Base-by-base conservation (phyloP, 2,329 filamentous ascomycete genomes). In the Huntiella moniliformis region DNA sequence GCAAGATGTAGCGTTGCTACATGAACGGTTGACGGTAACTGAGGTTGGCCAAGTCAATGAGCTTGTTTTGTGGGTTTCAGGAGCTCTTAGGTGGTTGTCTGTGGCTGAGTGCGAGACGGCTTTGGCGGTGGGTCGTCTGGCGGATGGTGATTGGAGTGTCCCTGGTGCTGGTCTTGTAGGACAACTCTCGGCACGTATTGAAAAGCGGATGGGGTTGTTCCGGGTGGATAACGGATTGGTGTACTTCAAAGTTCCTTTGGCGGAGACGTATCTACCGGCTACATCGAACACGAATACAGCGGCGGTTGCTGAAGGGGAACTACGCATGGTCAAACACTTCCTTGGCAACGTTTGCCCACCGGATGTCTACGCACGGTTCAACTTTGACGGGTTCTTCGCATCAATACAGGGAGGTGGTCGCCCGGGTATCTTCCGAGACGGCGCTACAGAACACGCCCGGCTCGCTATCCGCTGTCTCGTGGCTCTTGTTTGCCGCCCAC, bases 41-140 rank as follows among this genome's bases (percentile, higher is more conserved):
- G 59, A 62, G 43, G 60, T 62, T 3, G 41, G 54, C 7, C 59
- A 62, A 38, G 61, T 61, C 40, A 62, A 62, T 42, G 60, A 61
- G 44, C 58, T 62, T 11, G 59, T 62, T 17, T 50, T 57, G n/a
- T 62, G 60, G 59, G 46, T 61, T 7, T 54, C 56, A 22, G 46
- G 44, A 5, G 57, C 54, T 2, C 47, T 52, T 12, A 42, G 49
- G 2, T 60, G 54, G 50, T 52, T 59, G 8, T 38, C 51, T 1
- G 45, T 57, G 2, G 51, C 52, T 2, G 46, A 51, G 36, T 53
- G 61, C 50, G 59, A 61, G 44, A 53, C 52, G 4, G 18, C 15
- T 4, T 13, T 31, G 16, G 17, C n/a, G 22, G 16, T 31, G n/a
- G 13, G n/a, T 10, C 16, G 13, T 8, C 8, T 13, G 16, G 18